phyloP scores from a whole-genome alignment of 768 basidiomycete genomes.

The Hortiboletus campestris region DNA sequence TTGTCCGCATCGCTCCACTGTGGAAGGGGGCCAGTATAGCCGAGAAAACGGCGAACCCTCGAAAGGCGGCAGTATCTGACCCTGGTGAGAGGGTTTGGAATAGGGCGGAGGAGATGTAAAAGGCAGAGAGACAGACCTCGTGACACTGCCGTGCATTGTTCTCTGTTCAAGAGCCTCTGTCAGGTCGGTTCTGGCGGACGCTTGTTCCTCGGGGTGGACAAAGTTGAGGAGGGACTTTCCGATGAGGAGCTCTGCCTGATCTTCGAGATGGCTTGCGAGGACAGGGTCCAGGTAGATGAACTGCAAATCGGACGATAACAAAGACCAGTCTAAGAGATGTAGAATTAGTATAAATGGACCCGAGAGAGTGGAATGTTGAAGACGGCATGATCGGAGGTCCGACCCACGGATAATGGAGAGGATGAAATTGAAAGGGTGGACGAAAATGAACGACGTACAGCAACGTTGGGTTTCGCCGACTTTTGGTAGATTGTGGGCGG shows the following conservation, averaged over 20 bases:
- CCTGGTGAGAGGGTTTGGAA: constrained; percentile 39
- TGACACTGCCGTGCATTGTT: constrained; percentile 81
- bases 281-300: constrained; percentile 87
- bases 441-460: constrained; percentile 48
- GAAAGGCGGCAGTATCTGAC: constrained; percentile 79
- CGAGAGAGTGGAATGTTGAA: constrained; percentile 14
- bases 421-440: constrained; percentile 8
- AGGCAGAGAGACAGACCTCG: constrained; percentile 46
- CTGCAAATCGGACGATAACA: constrained; percentile 70
- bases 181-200: constrained; percentile 71
- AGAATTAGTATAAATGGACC: constrained; percentile 20
- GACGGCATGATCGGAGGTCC: constrained; percentile 25
- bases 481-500: constrained; percentile 45
- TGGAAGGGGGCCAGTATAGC: constrained; percentile 53
- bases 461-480: constrained; percentile 74
- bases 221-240: constrained; percentile 72
- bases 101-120: constrained; percentile 11
- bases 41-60: constrained; percentile 69
- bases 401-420: constrained; percentile 7
- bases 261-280: constrained; percentile 65
- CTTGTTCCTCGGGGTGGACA: constrained; percentile 83
- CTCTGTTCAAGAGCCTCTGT: constrained; percentile 69
- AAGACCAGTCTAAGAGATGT: constrained; percentile 64
- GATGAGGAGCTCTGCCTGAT: constrained; percentile 65
- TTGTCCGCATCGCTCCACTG: constrained; percentile 68